Conservation (phyloP, 2,329 filamentous ascomycete species). For the Cercospora berteroae region DNA sequence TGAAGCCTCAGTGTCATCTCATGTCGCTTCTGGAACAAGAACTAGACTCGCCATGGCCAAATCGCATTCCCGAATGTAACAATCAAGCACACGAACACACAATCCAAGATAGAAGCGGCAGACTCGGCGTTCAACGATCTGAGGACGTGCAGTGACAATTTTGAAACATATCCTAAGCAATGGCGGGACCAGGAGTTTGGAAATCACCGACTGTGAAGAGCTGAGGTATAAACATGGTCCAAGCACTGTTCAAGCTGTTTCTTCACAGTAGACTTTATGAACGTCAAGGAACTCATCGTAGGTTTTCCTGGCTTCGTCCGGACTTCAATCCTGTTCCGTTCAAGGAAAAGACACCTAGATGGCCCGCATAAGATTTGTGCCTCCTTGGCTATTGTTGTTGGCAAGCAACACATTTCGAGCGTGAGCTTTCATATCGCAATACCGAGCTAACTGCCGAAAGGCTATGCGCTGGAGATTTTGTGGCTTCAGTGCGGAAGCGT, state of each 20-base stretch:
- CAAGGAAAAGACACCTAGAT: neutral
- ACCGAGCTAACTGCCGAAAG: neutral
- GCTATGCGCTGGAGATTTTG: neutral
- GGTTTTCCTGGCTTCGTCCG: neutral
- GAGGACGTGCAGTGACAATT: too few relatives aligned
- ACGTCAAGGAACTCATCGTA: neutral
- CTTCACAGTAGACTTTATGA: neutral
- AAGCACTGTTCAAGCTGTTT: neutral
- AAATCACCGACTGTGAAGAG: neutral
- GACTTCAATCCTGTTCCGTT: neutral
- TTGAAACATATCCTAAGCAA: too few relatives aligned
- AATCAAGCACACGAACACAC: too few relatives aligned
- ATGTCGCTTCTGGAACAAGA: neutral
- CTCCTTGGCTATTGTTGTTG: neutral
- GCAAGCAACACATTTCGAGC: neutral
- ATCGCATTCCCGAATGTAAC: too few relatives aligned
- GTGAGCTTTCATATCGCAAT: neutral
- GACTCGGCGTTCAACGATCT: too few relatives aligned
- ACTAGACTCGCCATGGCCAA: too few relatives aligned
- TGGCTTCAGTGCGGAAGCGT: fast-evolving
- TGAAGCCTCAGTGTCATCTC: neutral
- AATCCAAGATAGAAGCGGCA: too few relatives aligned
- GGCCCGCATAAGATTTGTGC: neutral
- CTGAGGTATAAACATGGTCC: neutral
- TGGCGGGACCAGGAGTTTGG: neutral